Base-by-base conservation (phyloP, 768 basidiomycete genomes). In the Podaxis rugospora region DNA sequence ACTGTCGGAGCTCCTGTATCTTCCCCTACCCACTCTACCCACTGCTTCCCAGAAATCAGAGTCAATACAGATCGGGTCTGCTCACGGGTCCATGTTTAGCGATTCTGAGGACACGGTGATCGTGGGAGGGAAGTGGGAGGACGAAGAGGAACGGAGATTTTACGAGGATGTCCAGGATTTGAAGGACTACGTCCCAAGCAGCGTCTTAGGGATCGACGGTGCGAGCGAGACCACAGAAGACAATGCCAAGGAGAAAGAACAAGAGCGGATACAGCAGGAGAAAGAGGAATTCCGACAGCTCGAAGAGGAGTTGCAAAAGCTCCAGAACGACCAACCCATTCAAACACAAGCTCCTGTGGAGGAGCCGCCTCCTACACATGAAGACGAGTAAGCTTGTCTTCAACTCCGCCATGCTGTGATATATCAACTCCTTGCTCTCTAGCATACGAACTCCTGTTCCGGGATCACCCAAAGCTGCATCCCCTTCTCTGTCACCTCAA, bases 121-220 rank as follows among this genome's bases (percentile, higher is more conserved):
- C 3, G 75, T 80, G 2, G 88, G 90, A 5, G 90, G 94, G 3
- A 95, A 98, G 72, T 99, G 97, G 97, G 93, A 93, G 72, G 97
- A 98, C 66, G 97, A 98, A 65, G 96, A 99, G 75, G 96, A 98
- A 71, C 80, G 90, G 23, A 79, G 88, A 61, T 98, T 96, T 74
- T 98, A 89, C 66, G 96, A 98, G 69, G 95, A 98, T 62, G 78
- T 97, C 46, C 84, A 91, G 62, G 97, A 98, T 72, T 71, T 98
- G 56, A 89, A 89, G 62, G 93, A 97, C 61, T 93, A 94, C 61
- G 93, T 97, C 1, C 97, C 97, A 0, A 87, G 84, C 53, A 89
- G 87, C 55, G 83, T 98, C 40, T 78, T 98, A 18, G 95, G 95
- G 21, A 80, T 95, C 52, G 85, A 85, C 39, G 78, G 77, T 6